Evolutionary conservation across 1,284 basidiomycete species (phyloP).

Genomic region (Erythrobasidium hasegawianum): DNA sequence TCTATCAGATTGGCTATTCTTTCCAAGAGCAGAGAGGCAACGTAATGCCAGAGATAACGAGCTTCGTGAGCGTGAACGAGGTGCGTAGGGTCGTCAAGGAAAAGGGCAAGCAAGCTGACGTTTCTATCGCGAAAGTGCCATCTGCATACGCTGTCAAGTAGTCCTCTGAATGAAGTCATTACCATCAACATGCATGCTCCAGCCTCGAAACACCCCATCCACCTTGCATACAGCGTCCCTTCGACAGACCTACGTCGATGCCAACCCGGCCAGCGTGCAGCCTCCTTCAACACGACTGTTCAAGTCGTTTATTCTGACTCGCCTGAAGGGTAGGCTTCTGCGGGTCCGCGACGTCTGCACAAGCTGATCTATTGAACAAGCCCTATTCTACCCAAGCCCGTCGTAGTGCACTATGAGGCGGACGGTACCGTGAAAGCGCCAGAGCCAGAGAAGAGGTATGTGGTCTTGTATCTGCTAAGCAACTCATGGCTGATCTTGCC

Average conservation of each 20-base stretch:
- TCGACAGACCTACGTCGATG: conserved; percentile 1
- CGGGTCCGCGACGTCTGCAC: not conserved
- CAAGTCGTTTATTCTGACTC: conserved; percentile 6
- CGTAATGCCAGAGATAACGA: not conserved
- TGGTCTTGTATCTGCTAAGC: not conserved
- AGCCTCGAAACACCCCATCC: not conserved
- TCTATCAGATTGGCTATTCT: conserved; percentile 29
- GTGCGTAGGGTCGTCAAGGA: not conserved
- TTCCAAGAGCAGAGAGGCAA: conserved; percentile 6
- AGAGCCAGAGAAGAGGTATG: conserved; percentile 29
- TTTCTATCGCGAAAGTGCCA: conserved; percentile 9
- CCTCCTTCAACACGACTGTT: conserved; percentile 22
- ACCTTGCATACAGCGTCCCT: conserved; percentile 16
- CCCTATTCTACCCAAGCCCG: conserved; percentile 8
- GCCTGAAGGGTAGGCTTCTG: conserved; percentile 14
- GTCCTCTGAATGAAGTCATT: conserved; percentile 1
- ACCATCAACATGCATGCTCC: conserved; percentile 16
- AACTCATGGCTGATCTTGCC: not conserved
- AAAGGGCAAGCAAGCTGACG: not conserved
- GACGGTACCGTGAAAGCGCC: conserved; percentile 30
- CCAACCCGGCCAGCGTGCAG: conserved; percentile 18
- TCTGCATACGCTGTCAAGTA: conserved; percentile 2
- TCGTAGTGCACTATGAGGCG: conserved; percentile 19
- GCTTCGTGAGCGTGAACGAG: conserved; percentile 30
- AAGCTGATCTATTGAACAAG: not conserved